Conservation (phyloP, 2,329 filamentous ascomycete species). For the Lizonia empirigonia region DNA sequence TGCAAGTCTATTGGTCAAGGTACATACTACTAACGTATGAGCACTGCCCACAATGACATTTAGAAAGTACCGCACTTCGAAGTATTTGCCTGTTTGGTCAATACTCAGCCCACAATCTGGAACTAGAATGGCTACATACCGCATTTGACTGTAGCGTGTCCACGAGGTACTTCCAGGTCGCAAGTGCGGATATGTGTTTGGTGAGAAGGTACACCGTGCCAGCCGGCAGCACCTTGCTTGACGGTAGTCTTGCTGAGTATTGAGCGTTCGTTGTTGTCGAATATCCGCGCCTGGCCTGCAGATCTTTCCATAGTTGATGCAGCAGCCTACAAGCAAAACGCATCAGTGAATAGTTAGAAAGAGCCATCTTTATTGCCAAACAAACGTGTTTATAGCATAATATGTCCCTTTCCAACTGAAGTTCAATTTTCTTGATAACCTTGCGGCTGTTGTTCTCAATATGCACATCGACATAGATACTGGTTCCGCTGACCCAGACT, state of each 20-base stretch:
- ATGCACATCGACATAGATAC: slow-evolving; percentile 61
- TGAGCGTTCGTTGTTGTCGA: slow-evolving; percentile 57
- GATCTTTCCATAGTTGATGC: slow-evolving; percentile 57
- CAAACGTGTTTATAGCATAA: slow-evolving; percentile 58
- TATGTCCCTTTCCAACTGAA: slow-evolving; percentile 59
- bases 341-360: slow-evolving; percentile 25
- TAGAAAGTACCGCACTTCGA: slow-evolving; percentile 62
- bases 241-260: slow-evolving; percentile 52
- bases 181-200: slow-evolving; percentile 56
- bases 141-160: slow-evolving; percentile 58
- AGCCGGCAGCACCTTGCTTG: slow-evolving; percentile 53
- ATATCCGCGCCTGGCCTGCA: slow-evolving; percentile 58
- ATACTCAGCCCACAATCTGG: slow-evolving; percentile 7
- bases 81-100: slow-evolving; percentile 56
- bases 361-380: background rate
- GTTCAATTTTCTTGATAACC: slow-evolving; percentile 56
- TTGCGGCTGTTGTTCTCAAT: slow-evolving; percentile 58
- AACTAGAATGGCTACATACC: slow-evolving; percentile 37
- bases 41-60: slow-evolving; percentile 56
- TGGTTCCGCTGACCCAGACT: slow-evolving; percentile 63
- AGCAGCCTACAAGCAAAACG: slow-evolving; percentile 47
- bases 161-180: slow-evolving; percentile 57
- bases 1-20: background rate
- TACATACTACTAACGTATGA: slow-evolving; percentile 46
- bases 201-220: slow-evolving; percentile 55